These are phyloP conservation scores for Schizonepeta tenuifolia DNA, from an alignment of 257 asterid genomes.

Conservation along the genomic window DNA sequence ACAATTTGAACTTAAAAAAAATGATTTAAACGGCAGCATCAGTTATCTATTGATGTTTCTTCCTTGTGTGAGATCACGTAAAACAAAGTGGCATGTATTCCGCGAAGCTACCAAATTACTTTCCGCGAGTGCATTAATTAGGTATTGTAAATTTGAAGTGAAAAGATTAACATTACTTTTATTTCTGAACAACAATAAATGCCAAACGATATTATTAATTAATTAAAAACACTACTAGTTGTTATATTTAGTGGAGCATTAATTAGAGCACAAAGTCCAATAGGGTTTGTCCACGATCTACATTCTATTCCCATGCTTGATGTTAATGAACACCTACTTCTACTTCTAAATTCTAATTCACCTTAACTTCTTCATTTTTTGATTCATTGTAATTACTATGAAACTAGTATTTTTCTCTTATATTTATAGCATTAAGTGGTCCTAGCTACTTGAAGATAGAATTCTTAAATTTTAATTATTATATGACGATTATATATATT, in stretches of 20 bases:
- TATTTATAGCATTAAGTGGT: too few relatives aligned
- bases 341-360: too few relatives aligned
- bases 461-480: too few relatives aligned
- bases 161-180: conserved; percentile 30
- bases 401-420: too few relatives aligned
- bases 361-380: not conserved
- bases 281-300: conserved; percentile 26
- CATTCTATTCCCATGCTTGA: conserved; percentile 14
- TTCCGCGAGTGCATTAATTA: conserved; percentile 43
- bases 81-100: conserved; percentile 56
- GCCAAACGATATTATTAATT: conserved; percentile 26
- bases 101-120: conserved; percentile 51
- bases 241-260: conserved; percentile 25
- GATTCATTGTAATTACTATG: not conserved
- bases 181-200: conserved; percentile 36
- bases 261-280: conserved; percentile 31
- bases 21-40: conserved; percentile 5
- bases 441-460: too few relatives aligned
- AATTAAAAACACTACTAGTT: not conserved
- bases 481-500: too few relatives aligned
- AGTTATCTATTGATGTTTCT: not conserved
- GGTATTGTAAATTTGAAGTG: conserved; percentile 37
- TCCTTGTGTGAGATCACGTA: conserved; percentile 24
- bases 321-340: not conserved
- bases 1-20: conserved; percentile 15